phyloP scores from a whole-genome alignment of 345 rosid genomes.

The Orychophragmus violaceus region DNA sequence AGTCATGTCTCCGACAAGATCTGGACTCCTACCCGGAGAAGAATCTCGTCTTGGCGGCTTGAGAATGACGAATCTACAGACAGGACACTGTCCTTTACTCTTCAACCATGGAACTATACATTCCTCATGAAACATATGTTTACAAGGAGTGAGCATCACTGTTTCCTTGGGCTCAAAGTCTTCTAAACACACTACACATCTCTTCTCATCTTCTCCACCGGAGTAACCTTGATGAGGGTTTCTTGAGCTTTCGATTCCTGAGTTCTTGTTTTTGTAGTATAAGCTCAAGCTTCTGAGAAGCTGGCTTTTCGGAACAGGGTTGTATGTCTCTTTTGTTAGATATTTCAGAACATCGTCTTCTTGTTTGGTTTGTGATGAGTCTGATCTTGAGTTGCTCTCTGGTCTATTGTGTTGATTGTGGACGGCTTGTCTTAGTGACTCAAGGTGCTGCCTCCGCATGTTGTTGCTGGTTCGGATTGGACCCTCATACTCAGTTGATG shows the following conservation, averaged over 20 bases:
- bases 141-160: slow-evolving; percentile 71
- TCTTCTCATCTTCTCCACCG: slow-evolving; percentile 47
- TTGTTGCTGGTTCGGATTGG: slow-evolving; percentile 16
- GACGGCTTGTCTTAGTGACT: slow-evolving; percentile 25
- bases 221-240: not conserved
- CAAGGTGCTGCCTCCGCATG: slow-evolving; percentile 21
- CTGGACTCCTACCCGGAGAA: not conserved
- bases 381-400: slow-evolving; percentile 7
- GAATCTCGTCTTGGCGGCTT: slow-evolving; percentile 19
- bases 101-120: slow-evolving; percentile 78
- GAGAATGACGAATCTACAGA: slow-evolving; percentile 51
- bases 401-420: slow-evolving; percentile 11
- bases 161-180: slow-evolving; percentile 61
- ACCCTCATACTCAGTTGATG: not conserved
- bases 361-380: slow-evolving; percentile 25
- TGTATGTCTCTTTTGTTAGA: slow-evolving; percentile 55
- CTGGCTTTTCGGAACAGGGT: slow-evolving; percentile 42
- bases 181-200: slow-evolving; percentile 73
- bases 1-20: not conserved
- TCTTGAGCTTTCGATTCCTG: not conserved
- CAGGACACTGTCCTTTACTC: slow-evolving; percentile 61
- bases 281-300: slow-evolving; percentile 39
- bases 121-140: slow-evolving; percentile 83
- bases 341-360: slow-evolving; percentile 36
- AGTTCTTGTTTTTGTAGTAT: slow-evolving; percentile 45